These are phyloP conservation scores for Penicillium herquei DNA, from an alignment of 495 filamentous ascomycete species.

Conservation along the genomic window DNA sequence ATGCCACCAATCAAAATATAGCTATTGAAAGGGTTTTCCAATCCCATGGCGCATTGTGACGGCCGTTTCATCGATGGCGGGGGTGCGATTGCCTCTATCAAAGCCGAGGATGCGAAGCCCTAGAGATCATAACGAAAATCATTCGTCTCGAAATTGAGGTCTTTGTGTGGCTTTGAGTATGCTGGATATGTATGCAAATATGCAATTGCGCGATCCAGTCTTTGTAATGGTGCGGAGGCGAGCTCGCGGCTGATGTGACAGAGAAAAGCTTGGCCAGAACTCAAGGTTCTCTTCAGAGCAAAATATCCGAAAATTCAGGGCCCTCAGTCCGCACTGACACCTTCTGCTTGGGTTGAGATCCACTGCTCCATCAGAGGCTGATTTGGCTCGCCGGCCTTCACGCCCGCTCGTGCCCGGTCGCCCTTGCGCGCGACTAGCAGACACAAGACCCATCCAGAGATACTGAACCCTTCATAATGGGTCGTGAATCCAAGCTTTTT, in stretches of 20 bases:
- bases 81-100: neutral
- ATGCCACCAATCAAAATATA: too few relatives aligned
- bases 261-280: conserved; percentile 9
- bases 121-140: neutral
- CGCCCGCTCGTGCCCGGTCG: conserved; percentile 31
- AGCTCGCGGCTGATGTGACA: conserved; percentile 8
- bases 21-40: neutral
- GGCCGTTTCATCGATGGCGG: conserved; percentile 7
- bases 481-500: conserved; percentile 85
- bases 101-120: neutral
- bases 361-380: conserved; percentile 91
- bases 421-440: conserved; percentile 79
- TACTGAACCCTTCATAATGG: conserved; percentile 90
- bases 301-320: neutral
- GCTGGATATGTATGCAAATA: neutral
- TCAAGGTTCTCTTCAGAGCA: neutral
- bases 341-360: conserved; percentile 69
- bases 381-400: conserved; percentile 34
- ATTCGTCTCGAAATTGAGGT: neutral
- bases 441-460: conserved; percentile 88
- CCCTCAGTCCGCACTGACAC: conserved; percentile 44
- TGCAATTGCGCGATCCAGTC: conserved; percentile 17
- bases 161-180: neutral
- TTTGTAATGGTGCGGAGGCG: conserved; percentile 10
- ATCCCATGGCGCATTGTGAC: conserved; percentile 8